These are phyloP conservation scores for Phialophora tarda DNA, from an alignment of 2,329 filamentous ascomycete species.

Conservation along the genomic window DNA sequence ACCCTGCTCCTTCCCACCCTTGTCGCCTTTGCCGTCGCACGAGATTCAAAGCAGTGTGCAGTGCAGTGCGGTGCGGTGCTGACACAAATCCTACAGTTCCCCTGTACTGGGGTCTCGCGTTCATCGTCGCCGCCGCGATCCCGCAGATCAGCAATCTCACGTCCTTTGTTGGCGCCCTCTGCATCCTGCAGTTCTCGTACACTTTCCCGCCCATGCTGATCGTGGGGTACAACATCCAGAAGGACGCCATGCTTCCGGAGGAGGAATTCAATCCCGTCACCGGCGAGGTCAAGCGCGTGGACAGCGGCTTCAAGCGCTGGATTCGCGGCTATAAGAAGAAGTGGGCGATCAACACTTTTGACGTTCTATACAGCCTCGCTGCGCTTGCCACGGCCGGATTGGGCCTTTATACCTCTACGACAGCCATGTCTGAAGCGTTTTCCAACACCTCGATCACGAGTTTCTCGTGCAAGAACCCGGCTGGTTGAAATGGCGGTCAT, in stretches of 20 bases:
- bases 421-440: conserved; percentile 5
- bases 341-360: conserved; percentile 23
- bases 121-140: conserved; percentile 51
- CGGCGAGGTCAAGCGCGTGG: conserved; percentile 29
- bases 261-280: conserved; percentile 38
- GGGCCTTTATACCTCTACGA: conserved; percentile 3
- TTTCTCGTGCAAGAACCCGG: conserved; percentile 10
- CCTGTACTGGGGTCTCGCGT: conserved; percentile 53
- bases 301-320: conserved; percentile 26
- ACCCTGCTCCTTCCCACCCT: neutral
- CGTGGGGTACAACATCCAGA: conserved; percentile 41
- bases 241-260: conserved; percentile 37
- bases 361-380: conserved; percentile 7
- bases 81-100: conserved; percentile 41
- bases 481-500: neutral
- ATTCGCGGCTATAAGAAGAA: conserved; percentile 39
- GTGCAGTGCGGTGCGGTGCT: neutral
- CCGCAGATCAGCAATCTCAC: conserved; percentile 49
- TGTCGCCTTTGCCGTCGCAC: no score
- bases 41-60: no score
- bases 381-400: conserved; percentile 5
- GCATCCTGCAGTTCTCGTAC: conserved; percentile 55
- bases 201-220: conserved; percentile 48
- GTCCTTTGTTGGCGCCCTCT: conserved; percentile 50
- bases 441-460: conserved; percentile 6